These are phyloP conservation scores for Hapsidospora chrysogenum DNA, from an alignment of 495 filamentous ascomycete species.

Conservation along the genomic window DNA sequence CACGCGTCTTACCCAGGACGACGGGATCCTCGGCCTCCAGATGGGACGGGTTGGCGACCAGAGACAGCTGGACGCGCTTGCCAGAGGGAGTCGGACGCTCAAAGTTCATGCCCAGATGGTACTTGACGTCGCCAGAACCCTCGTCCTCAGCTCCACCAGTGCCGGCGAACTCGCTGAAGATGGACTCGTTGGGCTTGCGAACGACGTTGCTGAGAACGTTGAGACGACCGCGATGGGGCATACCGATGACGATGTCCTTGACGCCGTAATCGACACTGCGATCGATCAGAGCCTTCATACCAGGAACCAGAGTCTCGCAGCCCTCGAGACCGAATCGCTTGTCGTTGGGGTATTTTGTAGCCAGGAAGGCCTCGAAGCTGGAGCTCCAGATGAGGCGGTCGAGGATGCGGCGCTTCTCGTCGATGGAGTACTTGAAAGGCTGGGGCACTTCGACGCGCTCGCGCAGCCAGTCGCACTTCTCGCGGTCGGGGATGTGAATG, in stretches of 20 bases:
- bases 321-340: constrained; percentile 98
- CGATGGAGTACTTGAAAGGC: constrained; percentile 87
- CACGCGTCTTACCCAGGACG: constrained; percentile 89
- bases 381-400: constrained; percentile 97
- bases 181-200: constrained; percentile 96
- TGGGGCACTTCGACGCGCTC: constrained; percentile 85
- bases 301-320: constrained; percentile 87
- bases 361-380: constrained; percentile 85
- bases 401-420: constrained; percentile 93
- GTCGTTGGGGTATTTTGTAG: constrained; percentile 98
- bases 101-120: constrained; percentile 99
- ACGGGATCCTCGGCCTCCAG: constrained; percentile 97
- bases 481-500: constrained; percentile 94
- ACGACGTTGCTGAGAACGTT: constrained; percentile 98
- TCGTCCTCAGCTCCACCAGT: constrained; percentile 79
- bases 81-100: constrained; percentile 95
- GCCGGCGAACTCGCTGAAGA: constrained; percentile 95
- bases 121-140: constrained; percentile 97
- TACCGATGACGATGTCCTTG: constrained; percentile 97
- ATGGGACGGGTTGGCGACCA: constrained; percentile 97
- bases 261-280: constrained; percentile 95
- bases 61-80: constrained; percentile 93
- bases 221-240: constrained; percentile 96
- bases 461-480: constrained; percentile 95
- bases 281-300: constrained; percentile 98